These are phyloP conservation scores for Ganoderma boninense DNA, from an alignment of 1,284 basidiomycete species.

Conservation along the genomic window DNA sequence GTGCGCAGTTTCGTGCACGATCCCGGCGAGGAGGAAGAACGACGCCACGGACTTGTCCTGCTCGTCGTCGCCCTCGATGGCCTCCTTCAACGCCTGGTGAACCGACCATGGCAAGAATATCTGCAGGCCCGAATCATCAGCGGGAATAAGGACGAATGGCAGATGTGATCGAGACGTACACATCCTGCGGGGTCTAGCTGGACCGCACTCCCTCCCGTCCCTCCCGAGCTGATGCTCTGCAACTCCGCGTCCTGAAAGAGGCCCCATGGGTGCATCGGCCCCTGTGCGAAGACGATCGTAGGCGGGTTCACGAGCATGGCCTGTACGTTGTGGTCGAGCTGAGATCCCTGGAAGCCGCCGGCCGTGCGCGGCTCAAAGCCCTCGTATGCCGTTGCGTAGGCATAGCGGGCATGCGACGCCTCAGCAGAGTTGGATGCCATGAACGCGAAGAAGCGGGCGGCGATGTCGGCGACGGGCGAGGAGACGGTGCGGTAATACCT, in stretches of 20 bases:
- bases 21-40: background rate
- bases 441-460: conserved; percentile 4
- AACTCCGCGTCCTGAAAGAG: conserved; percentile 4
- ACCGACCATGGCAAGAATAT: conserved; percentile 8
- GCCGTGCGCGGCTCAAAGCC: background rate
- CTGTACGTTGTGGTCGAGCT: conserved; percentile 4
- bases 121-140: background rate
- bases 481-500: conserved; percentile 1
- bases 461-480: conserved; percentile 9
- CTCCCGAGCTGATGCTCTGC: conserved; percentile 5
- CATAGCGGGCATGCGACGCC: conserved; percentile 7
- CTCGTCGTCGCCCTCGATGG: background rate
- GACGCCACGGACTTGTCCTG: conserved; percentile 1
- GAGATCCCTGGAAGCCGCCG: conserved; percentile 5
- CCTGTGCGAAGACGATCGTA: conserved; percentile 4
- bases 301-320: conserved; percentile 2
- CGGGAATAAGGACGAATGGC: too few species aligned
- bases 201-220: background rate
- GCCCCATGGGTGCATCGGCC: conserved; percentile 10
- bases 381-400: background rate
- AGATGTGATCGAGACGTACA: background rate
- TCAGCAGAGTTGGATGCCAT: background rate
- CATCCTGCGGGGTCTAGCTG: conserved; percentile 4
- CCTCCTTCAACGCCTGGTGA: conserved; percentile 1
- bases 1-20: conserved; percentile 6